Conservation (phyloP, 176 grass and related monocot species). For the Thinopyrum elongatum region DNA sequence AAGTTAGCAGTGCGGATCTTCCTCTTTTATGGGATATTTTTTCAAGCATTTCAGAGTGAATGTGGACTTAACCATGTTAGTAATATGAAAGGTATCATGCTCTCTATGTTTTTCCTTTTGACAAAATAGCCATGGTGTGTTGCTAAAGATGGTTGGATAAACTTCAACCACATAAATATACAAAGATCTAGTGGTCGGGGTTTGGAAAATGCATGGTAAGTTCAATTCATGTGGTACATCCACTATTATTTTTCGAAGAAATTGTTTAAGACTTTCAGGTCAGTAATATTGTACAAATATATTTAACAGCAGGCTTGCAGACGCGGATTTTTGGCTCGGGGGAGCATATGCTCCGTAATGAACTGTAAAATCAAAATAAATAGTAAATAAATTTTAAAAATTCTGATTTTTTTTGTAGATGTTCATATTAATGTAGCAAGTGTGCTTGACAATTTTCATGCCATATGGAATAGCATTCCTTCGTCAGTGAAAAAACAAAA, state of each 20-base stretch:
- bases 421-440: too few relatives aligned
- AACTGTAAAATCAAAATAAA: too few relatives aligned
- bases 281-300: not conserved
- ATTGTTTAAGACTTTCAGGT: not conserved
- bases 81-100: not conserved
- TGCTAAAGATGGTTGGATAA: conserved; percentile 1
- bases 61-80: not conserved
- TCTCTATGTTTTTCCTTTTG: not conserved
- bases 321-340: too few relatives aligned
- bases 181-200: not conserved
- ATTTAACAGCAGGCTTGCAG: not conserved
- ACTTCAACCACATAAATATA: not conserved
- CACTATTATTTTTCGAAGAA: not conserved
- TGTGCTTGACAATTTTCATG: too few relatives aligned
- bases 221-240: not conserved
- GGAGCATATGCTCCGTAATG: too few relatives aligned
- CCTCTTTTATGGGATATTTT: not conserved
- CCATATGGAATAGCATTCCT: too few relatives aligned
- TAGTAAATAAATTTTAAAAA: too few relatives aligned
- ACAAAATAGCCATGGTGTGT: not conserved
- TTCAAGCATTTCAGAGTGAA: not conserved
- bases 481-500: too few relatives aligned
- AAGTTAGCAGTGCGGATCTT: not conserved
- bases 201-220: not conserved
- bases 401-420: too few relatives aligned